Percentiles rank a stretch among this genome's conserved stretches.
phyloP scores from a whole-genome alignment of 345 rosid species.

The Tarenaya hassleriana region DNA sequence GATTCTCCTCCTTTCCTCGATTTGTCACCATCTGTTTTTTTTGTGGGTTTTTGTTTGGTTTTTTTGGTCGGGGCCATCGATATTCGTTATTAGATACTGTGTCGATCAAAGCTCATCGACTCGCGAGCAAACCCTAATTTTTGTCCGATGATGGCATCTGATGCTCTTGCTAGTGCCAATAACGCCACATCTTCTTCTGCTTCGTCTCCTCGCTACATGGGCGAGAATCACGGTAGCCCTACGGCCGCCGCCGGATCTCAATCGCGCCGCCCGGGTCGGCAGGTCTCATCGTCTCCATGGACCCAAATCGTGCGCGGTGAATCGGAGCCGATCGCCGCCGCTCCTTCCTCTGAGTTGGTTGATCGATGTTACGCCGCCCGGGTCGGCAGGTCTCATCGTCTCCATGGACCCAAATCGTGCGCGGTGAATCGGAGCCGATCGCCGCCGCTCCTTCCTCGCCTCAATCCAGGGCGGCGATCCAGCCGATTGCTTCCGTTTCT shows the following conservation, averaged over 20 bases:
- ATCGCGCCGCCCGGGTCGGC: conserved; percentile 23
- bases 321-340: conserved; percentile 17
- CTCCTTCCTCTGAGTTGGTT: conserved; percentile 26
- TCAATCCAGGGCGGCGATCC: conserved; percentile 22
- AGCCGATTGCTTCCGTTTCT: conserved; percentile 7
- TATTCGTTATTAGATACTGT: conserved; percentile 20
- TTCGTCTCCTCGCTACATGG: conserved; percentile 18
- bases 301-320: conserved; percentile 31
- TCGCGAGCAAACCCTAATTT: conserved; percentile 31
- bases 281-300: conserved; percentile 29
- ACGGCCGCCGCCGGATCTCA: conserved; percentile 12
- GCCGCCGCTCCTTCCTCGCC: conserved; percentile 19
- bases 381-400: no score
- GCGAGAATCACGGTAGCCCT: conserved; percentile 25
- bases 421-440: conserved; percentile 27
- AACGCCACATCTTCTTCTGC: conserved; percentile 20
- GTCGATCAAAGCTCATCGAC: conserved; percentile 25
- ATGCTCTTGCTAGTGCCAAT: conserved; percentile 15
- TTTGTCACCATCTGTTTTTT: neutral
- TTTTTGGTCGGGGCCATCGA: conserved; percentile 15
- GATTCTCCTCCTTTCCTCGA: neutral
- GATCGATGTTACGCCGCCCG: no score
- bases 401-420: conserved; percentile 32
- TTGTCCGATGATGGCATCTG: conserved; percentile 20
- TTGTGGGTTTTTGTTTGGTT: no score